Evolutionary conservation across 768 basidiomycete genomes (phyloP).

Genomic region (Lanmaoa rubissima): DNA sequence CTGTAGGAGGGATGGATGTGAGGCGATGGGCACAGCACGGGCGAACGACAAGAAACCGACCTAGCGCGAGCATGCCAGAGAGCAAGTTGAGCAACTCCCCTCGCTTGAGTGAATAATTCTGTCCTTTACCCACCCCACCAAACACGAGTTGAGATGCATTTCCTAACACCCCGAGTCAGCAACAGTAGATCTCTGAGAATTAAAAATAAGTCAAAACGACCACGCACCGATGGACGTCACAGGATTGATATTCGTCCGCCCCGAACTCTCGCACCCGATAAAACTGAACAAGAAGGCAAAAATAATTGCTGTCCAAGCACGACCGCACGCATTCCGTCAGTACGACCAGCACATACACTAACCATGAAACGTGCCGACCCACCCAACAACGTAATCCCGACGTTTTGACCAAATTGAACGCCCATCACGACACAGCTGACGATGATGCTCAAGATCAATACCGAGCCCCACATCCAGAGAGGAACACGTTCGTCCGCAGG

Average conservation of each 20-base stretch:
- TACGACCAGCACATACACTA: not conserved
- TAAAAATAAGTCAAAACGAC: too few species aligned
- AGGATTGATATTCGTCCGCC: constrained; percentile 62
- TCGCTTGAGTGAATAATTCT: constrained; percentile 22
- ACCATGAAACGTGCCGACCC: not conserved
- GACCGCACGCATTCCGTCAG: not conserved
- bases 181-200: not conserved
- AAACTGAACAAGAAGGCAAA: constrained; percentile 67
- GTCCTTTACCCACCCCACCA: constrained; percentile 56
- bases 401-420: constrained; percentile 54
- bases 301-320: constrained; percentile 37
- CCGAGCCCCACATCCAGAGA: constrained; percentile 50
- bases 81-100: constrained; percentile 22
- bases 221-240: constrained; percentile 49
- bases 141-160: constrained; percentile 61
- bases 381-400: constrained; percentile 32
- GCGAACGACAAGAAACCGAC: not conserved
- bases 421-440: constrained; percentile 53
- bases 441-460: constrained; percentile 47
- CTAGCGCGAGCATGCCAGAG: constrained; percentile 28
- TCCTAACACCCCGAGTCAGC: constrained; percentile 16
- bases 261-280: constrained; percentile 60
- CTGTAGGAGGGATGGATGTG: not conserved
- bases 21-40: not conserved
- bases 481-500: constrained; percentile 57